Evolutionary conservation across 2,329 filamentous ascomycete genomes (phyloP).

Genomic region (Aspergillus niger): DNA sequence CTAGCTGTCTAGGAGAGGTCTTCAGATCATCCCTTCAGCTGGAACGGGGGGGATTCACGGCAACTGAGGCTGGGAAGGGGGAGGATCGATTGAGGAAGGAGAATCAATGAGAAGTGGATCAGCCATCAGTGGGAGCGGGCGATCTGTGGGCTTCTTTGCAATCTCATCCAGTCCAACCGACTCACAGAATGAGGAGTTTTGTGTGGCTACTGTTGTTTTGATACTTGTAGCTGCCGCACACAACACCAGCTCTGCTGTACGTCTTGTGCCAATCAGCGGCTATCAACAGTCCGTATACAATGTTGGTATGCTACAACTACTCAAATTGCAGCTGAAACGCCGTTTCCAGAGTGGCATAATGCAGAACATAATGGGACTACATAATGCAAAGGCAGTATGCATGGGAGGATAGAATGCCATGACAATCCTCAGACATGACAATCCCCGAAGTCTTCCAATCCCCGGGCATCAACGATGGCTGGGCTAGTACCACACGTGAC

Average conservation of each 20-base stretch:
- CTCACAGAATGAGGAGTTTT: neutral
- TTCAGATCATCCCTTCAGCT: neutral
- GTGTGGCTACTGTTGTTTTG: neutral
- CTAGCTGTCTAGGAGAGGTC: neutral
- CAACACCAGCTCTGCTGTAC: neutral
- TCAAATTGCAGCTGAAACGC: neutral
- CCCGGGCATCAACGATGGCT: neutral
- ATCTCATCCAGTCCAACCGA: constrained; percentile 11
- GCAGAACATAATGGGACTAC: too few relatives aligned
- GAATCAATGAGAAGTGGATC: neutral
- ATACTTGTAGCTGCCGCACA: constrained; percentile 9
- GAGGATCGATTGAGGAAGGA: neutral
- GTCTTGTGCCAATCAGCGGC: constrained; percentile 1
- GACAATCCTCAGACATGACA: neutral
- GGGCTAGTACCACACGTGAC: constrained; percentile 19
- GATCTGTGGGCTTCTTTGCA: constrained; percentile 5
- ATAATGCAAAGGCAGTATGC: neutral
- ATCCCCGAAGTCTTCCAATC: neutral
- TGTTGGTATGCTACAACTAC: constrained; percentile 10
- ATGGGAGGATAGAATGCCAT: neutral
- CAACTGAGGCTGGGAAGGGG: neutral
- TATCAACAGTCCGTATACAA: neutral
- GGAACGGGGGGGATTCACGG: neutral
- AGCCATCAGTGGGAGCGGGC: neutral
- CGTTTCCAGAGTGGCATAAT: neutral